Base-by-base conservation (phyloP, 208 protist genomes). In the Borovskyia barvae region DNA sequence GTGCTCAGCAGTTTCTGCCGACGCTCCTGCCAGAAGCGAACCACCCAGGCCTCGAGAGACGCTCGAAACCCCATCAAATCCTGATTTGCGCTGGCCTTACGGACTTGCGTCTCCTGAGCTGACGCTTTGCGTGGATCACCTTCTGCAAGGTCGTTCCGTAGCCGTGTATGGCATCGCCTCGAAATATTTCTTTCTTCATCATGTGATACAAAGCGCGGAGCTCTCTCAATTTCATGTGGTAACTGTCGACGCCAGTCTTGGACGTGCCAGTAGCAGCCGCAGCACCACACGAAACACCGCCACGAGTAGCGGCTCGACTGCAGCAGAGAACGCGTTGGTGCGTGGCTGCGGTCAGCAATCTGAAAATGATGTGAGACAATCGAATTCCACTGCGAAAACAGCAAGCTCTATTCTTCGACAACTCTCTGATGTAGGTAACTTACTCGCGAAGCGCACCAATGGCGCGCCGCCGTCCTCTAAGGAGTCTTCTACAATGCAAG, bases 141-240 rank as follows among this genome's bases (percentile, higher is more conserved):
- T 94, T 4, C 53, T 82, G 39, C 80, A 88, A 7, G 88, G 88
- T 36, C 79, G 82, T 49, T 85, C 75, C 43, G 75, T 92, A 33
- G 88, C 75, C 9, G 82, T 94, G 9, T 90, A 83, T 62, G 88
- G 88, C 14, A 63, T 88, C 40, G 77, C 55, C 26, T 92, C 88
- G 17, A 92, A 92, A 51, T 72, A 67, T 36, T 85, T 86, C 49
- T 94, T 94, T 49, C 80, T 94, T 19, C 65, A 79, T 25, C 82
- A 92, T 63, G 72, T 90, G 25, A 50, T 66, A 6, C 80, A 87
- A 36, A 78, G 70, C 36, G 77, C 84, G 24, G 66, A 70, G 50
- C 77, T 94, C 40, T 41, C 69, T 17, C 9, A 52, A 22, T 69
- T 74, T 29, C 30, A 32, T 0, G 54, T 85, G 33, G 26, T 60